Base-by-base conservation (phyloP, 2,329 filamentous ascomycete species). In the Basipetospora chlamydospora region DNA sequence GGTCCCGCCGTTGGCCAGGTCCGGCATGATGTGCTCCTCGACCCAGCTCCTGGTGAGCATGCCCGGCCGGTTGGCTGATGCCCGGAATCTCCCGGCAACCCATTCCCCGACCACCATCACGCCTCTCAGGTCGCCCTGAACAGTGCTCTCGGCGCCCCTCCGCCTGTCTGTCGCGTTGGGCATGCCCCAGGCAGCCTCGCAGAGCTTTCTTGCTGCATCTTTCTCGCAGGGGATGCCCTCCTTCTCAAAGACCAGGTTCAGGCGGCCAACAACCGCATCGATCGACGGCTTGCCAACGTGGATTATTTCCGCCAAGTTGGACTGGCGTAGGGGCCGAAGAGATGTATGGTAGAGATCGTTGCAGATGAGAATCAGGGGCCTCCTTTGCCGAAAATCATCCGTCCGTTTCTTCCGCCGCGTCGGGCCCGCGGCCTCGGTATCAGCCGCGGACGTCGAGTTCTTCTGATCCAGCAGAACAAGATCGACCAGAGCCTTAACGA, bases 321-420 rank as follows among this genome's bases (percentile, higher is more conserved):
- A 87, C 44, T 88, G 81, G n/a, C 90, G 76, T 6, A 98, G 64
- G 0, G 84, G 86, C 20, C 86, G 73, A 28, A 98, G 67, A 15
- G 87, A 83, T 4, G 88, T 78, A 46, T 94, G 86, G 50, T 98
- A 98, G 1, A 96, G 76, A 54, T 98, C 92, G 49, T 98, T 98
- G 63, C 90, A 98, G 47, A 98, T 90, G 33, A 98, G 66, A 35
- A 98, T 85, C 21, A 98, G 64, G 0, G 90, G 90, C 31, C 90
- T 71, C 58, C 93, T 72, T 42, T 95, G 70, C 28, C 81, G 73
- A 52, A 98, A 98, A 40, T 78, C 80, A 49, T 96, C 88, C 0
- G 78, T 79, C 52, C 85, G 88, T 55, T 73, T 84, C 56, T 76
- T 82, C 45, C 65, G 72, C 10, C 29, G 28, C 18, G 13, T 25